These are phyloP conservation scores for Nemophila menziesii DNA, from an alignment of 257 asterid species.

Conservation along the genomic window DNA sequence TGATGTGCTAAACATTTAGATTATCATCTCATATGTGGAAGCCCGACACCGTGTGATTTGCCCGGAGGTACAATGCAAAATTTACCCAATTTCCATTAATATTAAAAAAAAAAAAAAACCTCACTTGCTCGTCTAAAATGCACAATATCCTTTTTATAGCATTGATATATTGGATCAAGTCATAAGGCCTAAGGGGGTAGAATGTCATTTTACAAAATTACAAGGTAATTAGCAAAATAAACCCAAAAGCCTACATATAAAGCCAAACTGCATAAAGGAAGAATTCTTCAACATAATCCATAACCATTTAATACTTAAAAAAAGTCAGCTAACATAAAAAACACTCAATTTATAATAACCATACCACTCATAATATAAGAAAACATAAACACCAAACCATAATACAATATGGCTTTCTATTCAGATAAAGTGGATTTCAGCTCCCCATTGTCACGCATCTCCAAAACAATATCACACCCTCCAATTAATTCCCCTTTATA, in stretches of 20 bases:
- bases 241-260: background rate
- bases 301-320: background rate
- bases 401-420: constrained; percentile 13
- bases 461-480: constrained; percentile 90
- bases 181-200: too few species aligned
- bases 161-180: too few species aligned
- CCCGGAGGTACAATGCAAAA: too few species aligned
- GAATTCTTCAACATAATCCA: background rate
- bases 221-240: too few species aligned
- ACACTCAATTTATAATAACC: background rate
- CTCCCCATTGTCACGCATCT: constrained; percentile 53
- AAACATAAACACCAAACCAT: background rate
- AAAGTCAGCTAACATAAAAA: background rate
- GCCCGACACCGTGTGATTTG: too few species aligned
- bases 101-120: too few species aligned
- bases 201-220: too few species aligned
- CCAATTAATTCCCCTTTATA: constrained; percentile 90
- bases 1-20: too few species aligned
- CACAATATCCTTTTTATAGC: too few species aligned
- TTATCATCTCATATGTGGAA: too few species aligned
- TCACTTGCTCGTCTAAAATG: too few species aligned
- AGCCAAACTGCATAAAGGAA: background rate
- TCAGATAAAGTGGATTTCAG: constrained; percentile 57
- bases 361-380: background rate
- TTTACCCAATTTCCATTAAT: too few species aligned